Percentiles rank a stretch among this genome's conserved stretches.
These are phyloP conservation scores for Emergomyces orientalis DNA, from an alignment of 2,329 filamentous ascomycete species.

Conservation along the genomic window DNA sequence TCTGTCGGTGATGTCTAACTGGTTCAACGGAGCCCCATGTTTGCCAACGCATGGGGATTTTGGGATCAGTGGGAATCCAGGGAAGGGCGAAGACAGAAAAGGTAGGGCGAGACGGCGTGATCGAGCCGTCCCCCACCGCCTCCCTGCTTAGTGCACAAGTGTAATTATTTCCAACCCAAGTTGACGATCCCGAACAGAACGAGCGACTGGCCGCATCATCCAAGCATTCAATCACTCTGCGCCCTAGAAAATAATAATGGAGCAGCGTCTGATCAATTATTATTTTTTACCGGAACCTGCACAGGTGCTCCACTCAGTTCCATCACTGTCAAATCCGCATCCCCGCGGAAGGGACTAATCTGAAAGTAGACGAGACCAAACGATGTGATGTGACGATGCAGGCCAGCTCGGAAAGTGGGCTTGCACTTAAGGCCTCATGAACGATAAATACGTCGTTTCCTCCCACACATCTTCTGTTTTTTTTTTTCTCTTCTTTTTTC, in stretches of 20 bases:
- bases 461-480: background rate
- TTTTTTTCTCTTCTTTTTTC: background rate
- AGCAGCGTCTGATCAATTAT: background rate
- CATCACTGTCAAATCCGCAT: background rate
- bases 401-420: background rate
- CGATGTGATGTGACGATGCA: background rate
- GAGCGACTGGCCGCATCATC: background rate
- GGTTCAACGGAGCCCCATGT: background rate
- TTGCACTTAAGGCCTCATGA: background rate
- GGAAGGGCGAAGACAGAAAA: background rate
- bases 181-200: background rate
- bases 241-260: background rate
- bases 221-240: background rate
- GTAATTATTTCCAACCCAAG: background rate
- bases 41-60: background rate
- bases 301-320: background rate
- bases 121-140: background rate
- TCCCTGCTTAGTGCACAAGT: background rate
- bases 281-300: background rate
- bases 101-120: background rate
- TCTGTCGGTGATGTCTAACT: background rate
- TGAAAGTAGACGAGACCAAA: background rate
- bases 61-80: no score
- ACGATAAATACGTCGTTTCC: conserved; percentile 3
- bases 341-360: background rate